These are phyloP conservation scores for Bipolaris cookei DNA, from an alignment of 2,329 filamentous ascomycete genomes.

Conservation along the genomic window DNA sequence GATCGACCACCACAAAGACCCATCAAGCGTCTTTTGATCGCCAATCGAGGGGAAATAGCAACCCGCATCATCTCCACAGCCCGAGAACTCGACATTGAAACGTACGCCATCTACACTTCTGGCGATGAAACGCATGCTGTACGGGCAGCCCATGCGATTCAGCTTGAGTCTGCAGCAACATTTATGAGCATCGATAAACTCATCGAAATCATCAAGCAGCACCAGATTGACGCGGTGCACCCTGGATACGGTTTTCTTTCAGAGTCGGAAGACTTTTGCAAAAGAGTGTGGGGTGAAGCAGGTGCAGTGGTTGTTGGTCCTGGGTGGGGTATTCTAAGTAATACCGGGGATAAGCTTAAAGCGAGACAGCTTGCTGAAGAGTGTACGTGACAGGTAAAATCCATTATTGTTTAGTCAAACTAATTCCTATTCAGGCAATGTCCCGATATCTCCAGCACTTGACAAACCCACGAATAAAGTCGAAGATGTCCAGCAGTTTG, in stretches of 20 bases:
- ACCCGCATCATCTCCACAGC: conserved; percentile 65
- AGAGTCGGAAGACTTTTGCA: conserved; percentile 60
- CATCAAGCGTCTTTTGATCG: conserved; percentile 60
- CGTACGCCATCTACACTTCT: conserved; percentile 62
- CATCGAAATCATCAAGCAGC: conserved; percentile 55
- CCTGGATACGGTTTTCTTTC: conserved; percentile 69
- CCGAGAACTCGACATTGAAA: conserved; percentile 64
- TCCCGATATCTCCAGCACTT: conserved; percentile 60
- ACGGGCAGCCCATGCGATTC: conserved; percentile 59
- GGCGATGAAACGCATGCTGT: conserved; percentile 63
- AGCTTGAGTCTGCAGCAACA: conserved; percentile 57
- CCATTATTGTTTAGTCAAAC: background rate
- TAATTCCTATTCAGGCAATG: conserved; percentile 41
- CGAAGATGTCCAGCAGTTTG: conserved; percentile 62
- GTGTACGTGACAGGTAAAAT: conserved; percentile 43
- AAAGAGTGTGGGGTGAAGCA: conserved; percentile 58
- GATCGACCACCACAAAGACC: conserved; percentile 37
- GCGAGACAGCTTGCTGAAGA: conserved; percentile 59
- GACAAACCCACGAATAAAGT: conserved; percentile 52
- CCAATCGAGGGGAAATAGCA: conserved; percentile 70
- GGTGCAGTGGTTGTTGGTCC: conserved; percentile 61
- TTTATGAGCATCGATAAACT: conserved; percentile 62
- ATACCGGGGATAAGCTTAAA: conserved; percentile 63
- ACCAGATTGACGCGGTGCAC: conserved; percentile 63
- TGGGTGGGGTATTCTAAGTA: conserved; percentile 62